Evolutionary conservation across 768 basidiomycete genomes (phyloP).

Genomic region (Pluteus cervinus): DNA sequence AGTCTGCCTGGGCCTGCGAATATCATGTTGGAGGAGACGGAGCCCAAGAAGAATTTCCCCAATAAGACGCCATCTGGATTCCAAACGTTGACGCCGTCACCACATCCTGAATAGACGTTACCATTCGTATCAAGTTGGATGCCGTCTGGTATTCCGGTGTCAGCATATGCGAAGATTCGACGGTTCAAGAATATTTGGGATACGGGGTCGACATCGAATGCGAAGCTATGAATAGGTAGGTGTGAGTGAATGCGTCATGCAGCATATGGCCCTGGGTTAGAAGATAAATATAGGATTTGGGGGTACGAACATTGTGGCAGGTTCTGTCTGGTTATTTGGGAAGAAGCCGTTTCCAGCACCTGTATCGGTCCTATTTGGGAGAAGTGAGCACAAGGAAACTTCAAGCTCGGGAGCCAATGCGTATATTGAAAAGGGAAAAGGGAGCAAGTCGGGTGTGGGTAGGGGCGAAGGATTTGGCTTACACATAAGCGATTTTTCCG

Average conservation of each 20-base stretch:
- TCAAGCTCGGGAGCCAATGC: too few species aligned
- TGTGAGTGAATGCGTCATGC: too few species aligned
- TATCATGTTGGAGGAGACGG: slow-evolving; percentile 37
- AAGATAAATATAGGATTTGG: not conserved
- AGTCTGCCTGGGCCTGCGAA: slow-evolving; percentile 37
- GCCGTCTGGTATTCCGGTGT: slow-evolving; percentile 64
- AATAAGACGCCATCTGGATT: slow-evolving; percentile 47
- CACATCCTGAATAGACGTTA: slow-evolving; percentile 63
- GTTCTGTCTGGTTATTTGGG: slow-evolving; percentile 49
- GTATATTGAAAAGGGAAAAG: too few species aligned
- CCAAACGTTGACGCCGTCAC: slow-evolving; percentile 67
- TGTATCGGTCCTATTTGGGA: slow-evolving; percentile 40
- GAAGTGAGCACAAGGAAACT: not conserved
- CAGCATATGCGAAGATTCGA: slow-evolving; percentile 60
- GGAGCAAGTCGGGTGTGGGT: too few species aligned
- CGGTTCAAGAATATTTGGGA: slow-evolving; percentile 53
- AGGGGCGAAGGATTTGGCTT: slow-evolving; percentile 8
- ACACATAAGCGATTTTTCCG: slow-evolving; percentile 64
- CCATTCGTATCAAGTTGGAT: slow-evolving; percentile 57
- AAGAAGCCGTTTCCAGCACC: slow-evolving; percentile 38
- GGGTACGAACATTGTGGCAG: slow-evolving; percentile 58
- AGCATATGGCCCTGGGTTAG: not conserved
- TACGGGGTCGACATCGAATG: slow-evolving; percentile 56
- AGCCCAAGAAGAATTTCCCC: slow-evolving; percentile 58
- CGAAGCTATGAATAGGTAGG: slow-evolving; percentile 56